Percentiles rank a stretch among this genome's conserved stretches.
These are phyloP conservation scores for Nemania sp. DNA, from an alignment of 2,329 filamentous ascomycete species.

Conservation along the genomic window DNA sequence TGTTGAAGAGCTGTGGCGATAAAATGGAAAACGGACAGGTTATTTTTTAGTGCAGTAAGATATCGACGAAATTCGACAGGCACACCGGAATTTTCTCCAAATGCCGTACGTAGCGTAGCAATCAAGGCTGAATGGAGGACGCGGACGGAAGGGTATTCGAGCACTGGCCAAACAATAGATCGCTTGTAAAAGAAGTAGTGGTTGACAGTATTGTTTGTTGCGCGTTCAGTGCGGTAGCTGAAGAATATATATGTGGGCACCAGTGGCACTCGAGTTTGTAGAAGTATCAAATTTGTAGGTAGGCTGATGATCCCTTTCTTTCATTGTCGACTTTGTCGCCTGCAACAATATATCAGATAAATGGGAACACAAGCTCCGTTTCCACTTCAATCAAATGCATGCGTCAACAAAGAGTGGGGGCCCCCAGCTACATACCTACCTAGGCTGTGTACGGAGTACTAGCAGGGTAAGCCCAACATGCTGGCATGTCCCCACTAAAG, in stretches of 20 bases:
- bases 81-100: slow-evolving; percentile 39
- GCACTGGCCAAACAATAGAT: slow-evolving; percentile 10
- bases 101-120: slow-evolving; percentile 28
- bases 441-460: no score
- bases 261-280: background rate
- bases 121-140: slow-evolving; percentile 25
- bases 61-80: slow-evolving; percentile 29
- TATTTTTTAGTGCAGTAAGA: slow-evolving; percentile 22
- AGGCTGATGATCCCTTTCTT: slow-evolving; percentile 26
- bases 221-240: slow-evolving; percentile 18
- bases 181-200: background rate
- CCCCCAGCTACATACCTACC: no score
- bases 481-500: slow-evolving; percentile 28
- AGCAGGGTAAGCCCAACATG: slow-evolving; percentile 19
- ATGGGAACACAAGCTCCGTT: slow-evolving; percentile 19
- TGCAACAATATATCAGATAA: background rate
- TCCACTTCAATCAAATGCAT: slow-evolving; percentile 7
- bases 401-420: slow-evolving; percentile 20
- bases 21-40: slow-evolving; percentile 14
- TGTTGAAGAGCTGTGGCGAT: slow-evolving; percentile 22
- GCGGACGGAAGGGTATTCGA: slow-evolving; percentile 10
- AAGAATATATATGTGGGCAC: slow-evolving; percentile 6
- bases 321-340: slow-evolving; percentile 13
- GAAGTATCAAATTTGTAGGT: slow-evolving; percentile 10
- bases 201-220: slow-evolving; percentile 1